Evolutionary conservation across 2,329 filamentous ascomycete species (phyloP), one percentile per base, ranked within the genome.

Genomic region (Penicillium sp.): DNA sequence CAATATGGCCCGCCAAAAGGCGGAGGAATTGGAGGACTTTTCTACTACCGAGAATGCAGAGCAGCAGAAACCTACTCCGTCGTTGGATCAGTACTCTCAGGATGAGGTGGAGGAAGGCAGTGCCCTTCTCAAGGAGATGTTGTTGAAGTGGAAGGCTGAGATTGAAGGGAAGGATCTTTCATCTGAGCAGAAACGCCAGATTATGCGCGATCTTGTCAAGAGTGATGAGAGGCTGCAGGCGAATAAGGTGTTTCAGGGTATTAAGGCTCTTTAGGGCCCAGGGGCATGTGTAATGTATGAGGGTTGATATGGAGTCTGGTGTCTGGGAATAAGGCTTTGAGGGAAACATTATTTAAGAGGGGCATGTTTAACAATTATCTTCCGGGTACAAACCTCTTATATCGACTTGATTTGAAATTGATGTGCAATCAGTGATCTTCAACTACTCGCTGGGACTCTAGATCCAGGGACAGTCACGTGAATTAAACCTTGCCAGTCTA

Each of bases 1-100:
- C 61, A 92, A 92, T 64, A 99, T 99, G 96, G 95, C 95, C n/a
- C 96, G 96, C 79, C 87, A 95, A 68, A 99, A 99, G 81, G 95
- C 95, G 0, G 95, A 98, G 75, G 96, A 99, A 82, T 83, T 99
- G 38, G 95, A 99, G 75, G 95, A 99, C 75, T 99, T 99, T 55
- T 77, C 76, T 0, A 71, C 76, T 11, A 71, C 73, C 0, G 63
- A 68, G 25, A 56, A 53, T 49, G 55, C 69, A 0, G 69, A 78
- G 1, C 69, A 82, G 6, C 80, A 82, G 7, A 76, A 69, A n/a
- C 50, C 69, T 20, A 53, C 67, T 1, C 67, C 69, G 47, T 66
- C 70, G 5, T 63, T 77, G 22, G 75, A 79, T 31, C 72, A 72
- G 66, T 92, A 91, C 73, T 90, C 85, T 64, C 92, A 92, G 70